A percentile compares a stretch with the other conserved stretches of the same genome.
phyloP scores from a whole-genome alignment of 2,329 filamentous ascomycete species.

The Lecanicillium sp. region DNA sequence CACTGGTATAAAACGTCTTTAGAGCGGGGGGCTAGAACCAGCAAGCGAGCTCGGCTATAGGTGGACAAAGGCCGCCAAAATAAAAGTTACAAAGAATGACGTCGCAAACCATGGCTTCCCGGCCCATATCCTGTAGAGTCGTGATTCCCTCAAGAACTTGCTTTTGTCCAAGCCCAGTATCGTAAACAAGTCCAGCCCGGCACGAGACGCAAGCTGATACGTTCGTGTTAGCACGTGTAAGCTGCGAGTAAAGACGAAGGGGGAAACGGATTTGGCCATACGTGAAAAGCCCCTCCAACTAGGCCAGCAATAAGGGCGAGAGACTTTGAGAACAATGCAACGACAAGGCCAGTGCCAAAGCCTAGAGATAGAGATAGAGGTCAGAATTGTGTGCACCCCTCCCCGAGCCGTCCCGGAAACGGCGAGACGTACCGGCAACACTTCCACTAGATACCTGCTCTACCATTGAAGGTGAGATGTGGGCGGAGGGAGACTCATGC shows the following conservation, averaged over 20 bases:
- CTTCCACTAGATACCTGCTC: slow-evolving; percentile 47
- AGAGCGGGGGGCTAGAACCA: slow-evolving; percentile 1
- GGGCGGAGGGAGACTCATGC: slow-evolving; percentile 7
- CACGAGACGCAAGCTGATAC: slow-evolving; percentile 32
- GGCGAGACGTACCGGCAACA: slow-evolving; percentile 36
- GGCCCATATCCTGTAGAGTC: slow-evolving; percentile 40
- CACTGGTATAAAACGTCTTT: slow-evolving; percentile 33
- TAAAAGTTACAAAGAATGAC: slow-evolving; percentile 65
- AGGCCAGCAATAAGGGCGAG: slow-evolving; percentile 60
- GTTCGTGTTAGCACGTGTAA: neutral
- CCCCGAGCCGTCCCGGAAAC: too few species aligned
- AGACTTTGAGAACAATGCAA: slow-evolving; percentile 63
- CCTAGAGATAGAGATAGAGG: slow-evolving; percentile 35
- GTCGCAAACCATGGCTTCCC: slow-evolving; percentile 56
- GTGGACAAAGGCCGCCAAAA: slow-evolving; percentile 44
- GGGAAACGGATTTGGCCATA: slow-evolving; percentile 25
- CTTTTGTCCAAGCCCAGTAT: slow-evolving; percentile 28
- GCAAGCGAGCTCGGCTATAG: slow-evolving; percentile 29
- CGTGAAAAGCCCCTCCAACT: slow-evolving; percentile 54
- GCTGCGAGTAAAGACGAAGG: neutral
- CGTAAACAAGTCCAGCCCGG: slow-evolving; percentile 31
- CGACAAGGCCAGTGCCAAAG: slow-evolving; percentile 53
- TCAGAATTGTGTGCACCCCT: too few species aligned
- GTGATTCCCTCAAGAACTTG: slow-evolving; percentile 24
- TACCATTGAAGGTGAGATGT: slow-evolving; percentile 24